Evolutionary conservation across 768 basidiomycete genomes (phyloP).

Genomic region (Russula ochroleuca): DNA sequence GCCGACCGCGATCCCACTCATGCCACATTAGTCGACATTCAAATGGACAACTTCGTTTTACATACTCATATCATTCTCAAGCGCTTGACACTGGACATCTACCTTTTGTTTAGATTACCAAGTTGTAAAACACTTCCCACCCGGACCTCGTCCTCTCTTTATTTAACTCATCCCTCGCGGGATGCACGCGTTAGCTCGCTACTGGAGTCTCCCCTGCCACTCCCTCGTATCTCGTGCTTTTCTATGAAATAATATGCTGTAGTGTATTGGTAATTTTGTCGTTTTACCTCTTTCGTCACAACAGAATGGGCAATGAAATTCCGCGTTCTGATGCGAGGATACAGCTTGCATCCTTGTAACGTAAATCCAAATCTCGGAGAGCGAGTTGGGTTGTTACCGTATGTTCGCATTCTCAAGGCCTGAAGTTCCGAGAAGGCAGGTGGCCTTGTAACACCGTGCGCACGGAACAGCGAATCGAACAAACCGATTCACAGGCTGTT

Average conservation of each 20-base stretch:
- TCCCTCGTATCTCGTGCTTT: background rate
- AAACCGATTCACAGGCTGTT: background rate
- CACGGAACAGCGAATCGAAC: background rate
- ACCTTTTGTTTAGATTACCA: background rate
- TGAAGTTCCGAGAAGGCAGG: background rate
- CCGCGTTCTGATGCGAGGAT: background rate
- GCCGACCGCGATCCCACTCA: background rate
- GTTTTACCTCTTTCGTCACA: background rate
- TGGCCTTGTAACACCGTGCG: background rate
- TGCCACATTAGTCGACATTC: background rate
- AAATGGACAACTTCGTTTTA: background rate
- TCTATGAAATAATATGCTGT: slow-evolving; percentile 8
- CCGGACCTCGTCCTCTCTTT: background rate
- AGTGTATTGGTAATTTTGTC: slow-evolving; percentile 1
- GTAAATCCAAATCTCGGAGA: background rate
- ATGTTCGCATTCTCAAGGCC: background rate
- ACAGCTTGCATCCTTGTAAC: background rate
- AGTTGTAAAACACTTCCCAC: slow-evolving; percentile 10
- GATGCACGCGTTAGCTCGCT: background rate
- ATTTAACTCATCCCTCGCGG: background rate
- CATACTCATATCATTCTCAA: background rate
- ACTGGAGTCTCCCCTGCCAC: background rate
- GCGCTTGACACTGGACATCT: slow-evolving; percentile 11
- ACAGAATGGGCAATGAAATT: background rate
- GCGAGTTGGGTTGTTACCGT: background rate